Percentiles rank a stretch among this genome's conserved stretches.
Conservation (phyloP, 306 rosid species). For the Fragaria vesca region DNA sequence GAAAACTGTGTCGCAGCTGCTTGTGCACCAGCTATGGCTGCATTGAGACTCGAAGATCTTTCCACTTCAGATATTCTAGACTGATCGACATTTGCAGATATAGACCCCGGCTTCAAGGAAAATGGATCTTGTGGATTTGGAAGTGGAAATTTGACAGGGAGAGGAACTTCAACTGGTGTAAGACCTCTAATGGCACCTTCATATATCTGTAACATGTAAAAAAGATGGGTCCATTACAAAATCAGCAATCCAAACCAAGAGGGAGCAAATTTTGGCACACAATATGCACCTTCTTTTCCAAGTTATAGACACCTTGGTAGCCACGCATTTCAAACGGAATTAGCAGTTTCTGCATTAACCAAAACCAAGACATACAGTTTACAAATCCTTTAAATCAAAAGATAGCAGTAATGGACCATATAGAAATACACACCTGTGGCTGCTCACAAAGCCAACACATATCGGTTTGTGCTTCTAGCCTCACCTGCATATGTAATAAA, state of each 20-base stretch:
- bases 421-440: constrained; percentile 61
- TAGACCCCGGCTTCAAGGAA: constrained; percentile 74
- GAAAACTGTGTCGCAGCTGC: constrained; percentile 83
- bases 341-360: constrained; percentile 59
- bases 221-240: constrained; percentile 18
- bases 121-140: constrained; percentile 66
- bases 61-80: constrained; percentile 51
- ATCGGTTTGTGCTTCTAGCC: constrained; percentile 85
- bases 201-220: constrained; percentile 45
- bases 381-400: neutral
- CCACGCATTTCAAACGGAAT: constrained; percentile 99
- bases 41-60: constrained; percentile 55
- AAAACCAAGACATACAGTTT: neutral
- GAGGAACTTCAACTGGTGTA: constrained; percentile 52
- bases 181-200: constrained; percentile 88
- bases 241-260: constrained; percentile 6
- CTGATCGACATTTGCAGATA: constrained; percentile 32
- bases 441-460: constrained; percentile 90
- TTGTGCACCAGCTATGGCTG: constrained; percentile 83
- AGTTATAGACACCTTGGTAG: constrained; percentile 81
- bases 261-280: neutral
- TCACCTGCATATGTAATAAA: constrained; percentile 52
- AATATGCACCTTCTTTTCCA: constrained; percentile 72
- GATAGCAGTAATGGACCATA: constrained; percentile 6
- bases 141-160: constrained; percentile 71